Evolutionary conservation across 352 stramenopile species (phyloP).

Genomic region (Phytopythium litorale): DNA sequence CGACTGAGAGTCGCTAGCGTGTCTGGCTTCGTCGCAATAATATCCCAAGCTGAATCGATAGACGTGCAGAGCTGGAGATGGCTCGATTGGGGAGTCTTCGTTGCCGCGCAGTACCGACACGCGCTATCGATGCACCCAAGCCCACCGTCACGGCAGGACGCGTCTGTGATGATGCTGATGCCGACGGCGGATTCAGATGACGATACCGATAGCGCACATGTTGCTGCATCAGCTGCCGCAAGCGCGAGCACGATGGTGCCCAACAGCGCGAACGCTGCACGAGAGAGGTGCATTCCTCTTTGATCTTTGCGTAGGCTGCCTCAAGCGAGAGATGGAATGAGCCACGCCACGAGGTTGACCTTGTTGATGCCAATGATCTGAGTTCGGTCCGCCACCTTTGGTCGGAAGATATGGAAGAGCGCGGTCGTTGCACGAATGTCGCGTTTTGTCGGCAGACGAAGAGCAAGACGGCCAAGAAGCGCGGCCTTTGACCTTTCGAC

Average conservation of each 20-base stretch:
- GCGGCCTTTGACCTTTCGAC: background rate
- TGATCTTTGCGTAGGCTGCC: background rate
- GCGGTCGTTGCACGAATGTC: background rate
- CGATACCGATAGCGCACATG: conserved; percentile 5
- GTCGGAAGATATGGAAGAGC: background rate
- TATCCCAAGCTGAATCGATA: background rate
- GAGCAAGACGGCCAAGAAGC: background rate
- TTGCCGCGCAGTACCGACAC: conserved; percentile 19
- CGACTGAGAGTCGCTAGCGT: background rate
- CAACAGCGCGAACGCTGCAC: background rate
- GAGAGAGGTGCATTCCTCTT: background rate
- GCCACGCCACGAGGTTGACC: background rate
- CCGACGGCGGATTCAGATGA: conserved; percentile 9
- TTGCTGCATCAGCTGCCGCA: background rate
- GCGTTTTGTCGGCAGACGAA: background rate
- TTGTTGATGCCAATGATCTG: background rate
- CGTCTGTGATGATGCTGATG: conserved; percentile 12
- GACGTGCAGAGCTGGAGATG: conserved; percentile 10
- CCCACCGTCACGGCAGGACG: conserved; percentile 7
- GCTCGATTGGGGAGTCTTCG: conserved; percentile 11
- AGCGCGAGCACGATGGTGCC: background rate
- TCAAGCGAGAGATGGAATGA: background rate
- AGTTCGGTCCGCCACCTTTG: background rate
- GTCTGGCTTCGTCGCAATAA: background rate
- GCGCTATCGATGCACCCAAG: conserved; percentile 14